Evolutionary conservation across 2,329 filamentous ascomycete species (phyloP), one percentile per base, ranked within the genome.

Genomic region (Fusarium lateritium): DNA sequence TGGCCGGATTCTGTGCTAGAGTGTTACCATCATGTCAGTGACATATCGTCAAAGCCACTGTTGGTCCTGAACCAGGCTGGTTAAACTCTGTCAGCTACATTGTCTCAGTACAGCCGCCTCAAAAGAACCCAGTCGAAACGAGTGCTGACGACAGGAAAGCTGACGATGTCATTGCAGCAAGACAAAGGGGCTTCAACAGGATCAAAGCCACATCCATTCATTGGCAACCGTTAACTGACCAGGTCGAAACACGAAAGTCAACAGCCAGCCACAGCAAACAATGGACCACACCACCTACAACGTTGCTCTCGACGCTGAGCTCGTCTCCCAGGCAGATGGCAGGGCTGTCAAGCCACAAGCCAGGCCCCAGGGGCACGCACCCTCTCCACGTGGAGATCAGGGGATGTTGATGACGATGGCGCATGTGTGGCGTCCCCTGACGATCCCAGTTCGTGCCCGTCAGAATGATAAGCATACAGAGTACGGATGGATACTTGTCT

Each of bases 391-490:
- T 69, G 67, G 67, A 64, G 46, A 38, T 51, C 67, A 67, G 58
- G 67, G 67, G 67, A 53, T 24, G 22, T 44, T 33, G 46, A 52
- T 67, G 57, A 53, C 40, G 56, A 61, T 62, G 47, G 57, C 43
- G 33, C 24, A 24, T 54, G 42, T 56, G 62, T 70, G 67, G 62
- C 67, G 67, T 70, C 67, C 66, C 66, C 67, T 69, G 67, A 60
- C 62, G 67, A 70, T 69, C 67, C 57, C 34, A 50, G 67, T 67
- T 70, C 53, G 62, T 59, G 62, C 19, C 57, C 55, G 55, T 62
- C 42, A 52, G 49, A 56, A 52, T 69, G 66, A 65, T 52, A 57
- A 45, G 17, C 62, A 65, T 65, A 43, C 49, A 63, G 42, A 31
- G 28, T 31, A 31, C 28, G 28, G 28, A 31, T 43, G 43, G n/a